A percentile compares a stretch with the other conserved stretches of the same genome.
phyloP scores from a whole-genome alignment of 805 yeast genomes.

The Candida argentea region DNA sequence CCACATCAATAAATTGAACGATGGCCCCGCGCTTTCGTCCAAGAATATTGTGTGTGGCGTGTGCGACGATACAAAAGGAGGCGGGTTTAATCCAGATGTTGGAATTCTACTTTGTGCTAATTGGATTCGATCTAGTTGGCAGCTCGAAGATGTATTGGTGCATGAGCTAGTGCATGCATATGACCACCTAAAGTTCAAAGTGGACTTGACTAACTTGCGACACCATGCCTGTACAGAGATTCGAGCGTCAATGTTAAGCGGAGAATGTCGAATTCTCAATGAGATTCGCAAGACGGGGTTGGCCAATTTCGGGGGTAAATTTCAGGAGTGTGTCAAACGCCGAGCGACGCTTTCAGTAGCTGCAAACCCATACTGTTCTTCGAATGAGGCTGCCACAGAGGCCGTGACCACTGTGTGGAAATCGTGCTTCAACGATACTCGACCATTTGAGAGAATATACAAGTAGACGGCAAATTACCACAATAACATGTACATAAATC shows the following conservation, averaged over 20 bases:
- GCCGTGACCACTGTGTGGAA: slow-evolving; percentile 86
- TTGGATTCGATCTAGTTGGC: slow-evolving; percentile 62
- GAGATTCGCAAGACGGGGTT: slow-evolving; percentile 57
- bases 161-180: slow-evolving; percentile 93
- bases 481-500: not conserved
- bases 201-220: slow-evolving; percentile 72
- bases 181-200: slow-evolving; percentile 80
- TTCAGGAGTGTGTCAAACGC: slow-evolving; percentile 83
- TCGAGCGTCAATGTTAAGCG: slow-evolving; percentile 84
- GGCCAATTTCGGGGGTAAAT: slow-evolving; percentile 60
- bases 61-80: slow-evolving; percentile 75
- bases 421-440: slow-evolving; percentile 86
- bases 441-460: slow-evolving; percentile 92
- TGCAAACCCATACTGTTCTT: slow-evolving; percentile 77
- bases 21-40: slow-evolving; percentile 29
- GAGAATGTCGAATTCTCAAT: slow-evolving; percentile 87
- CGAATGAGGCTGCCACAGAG: slow-evolving; percentile 60
- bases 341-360: slow-evolving; percentile 78
- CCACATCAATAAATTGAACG: slow-evolving; percentile 58
- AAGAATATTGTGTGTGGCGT: slow-evolving; percentile 63
- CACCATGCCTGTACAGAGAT: slow-evolving; percentile 98
- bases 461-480: slow-evolving; percentile 26
- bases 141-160: slow-evolving; percentile 80
- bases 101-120: slow-evolving; percentile 88
- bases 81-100: slow-evolving; percentile 86